Evolutionary conservation across 768 basidiomycete genomes (phyloP).

Genomic region (Phaeotremella skinneri): DNA sequence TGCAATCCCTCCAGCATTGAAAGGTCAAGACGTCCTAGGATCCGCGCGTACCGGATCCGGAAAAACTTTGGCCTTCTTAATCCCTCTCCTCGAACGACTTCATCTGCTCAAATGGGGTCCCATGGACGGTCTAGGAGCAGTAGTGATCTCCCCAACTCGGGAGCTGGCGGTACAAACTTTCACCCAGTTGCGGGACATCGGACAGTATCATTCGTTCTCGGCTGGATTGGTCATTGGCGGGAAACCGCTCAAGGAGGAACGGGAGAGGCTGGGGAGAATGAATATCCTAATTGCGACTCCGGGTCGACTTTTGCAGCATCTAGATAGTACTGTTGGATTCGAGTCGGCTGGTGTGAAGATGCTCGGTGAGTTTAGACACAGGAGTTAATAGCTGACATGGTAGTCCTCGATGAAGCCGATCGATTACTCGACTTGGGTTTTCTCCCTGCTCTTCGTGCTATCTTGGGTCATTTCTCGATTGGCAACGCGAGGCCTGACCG

Average conservation of each 20-base stretch:
- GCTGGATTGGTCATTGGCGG: conserved; percentile 95
- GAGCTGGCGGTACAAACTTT: conserved; percentile 98
- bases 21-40: conserved; percentile 66
- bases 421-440: conserved; percentile 97
- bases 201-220: conserved; percentile 84
- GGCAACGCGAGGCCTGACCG: conserved; percentile 52
- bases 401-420: conserved; percentile 95
- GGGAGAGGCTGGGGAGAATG: conserved; percentile 83
- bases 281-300: conserved; percentile 99
- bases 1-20: conserved; percentile 62
- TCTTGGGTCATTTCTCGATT: conserved; percentile 70
- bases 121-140: conserved; percentile 73
- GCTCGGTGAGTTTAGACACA: conserved; percentile 61
- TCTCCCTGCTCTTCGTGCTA: conserved; percentile 78
- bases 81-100: conserved; percentile 66
- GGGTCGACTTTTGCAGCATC: conserved; percentile 88
- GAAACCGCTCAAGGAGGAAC: conserved; percentile 89
- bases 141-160: conserved; percentile 90
- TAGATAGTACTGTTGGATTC: conserved; percentile 97
- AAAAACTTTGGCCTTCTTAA: conserved; percentile 70
- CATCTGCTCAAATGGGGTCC: conserved; percentile 69
- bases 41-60: conserved; percentile 71
- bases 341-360: conserved; percentile 87
- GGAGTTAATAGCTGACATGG: not conserved
- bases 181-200: conserved; percentile 88